Base-by-base conservation (phyloP, 2,329 filamentous ascomycete species). In the Neurospora crassa region DNA sequence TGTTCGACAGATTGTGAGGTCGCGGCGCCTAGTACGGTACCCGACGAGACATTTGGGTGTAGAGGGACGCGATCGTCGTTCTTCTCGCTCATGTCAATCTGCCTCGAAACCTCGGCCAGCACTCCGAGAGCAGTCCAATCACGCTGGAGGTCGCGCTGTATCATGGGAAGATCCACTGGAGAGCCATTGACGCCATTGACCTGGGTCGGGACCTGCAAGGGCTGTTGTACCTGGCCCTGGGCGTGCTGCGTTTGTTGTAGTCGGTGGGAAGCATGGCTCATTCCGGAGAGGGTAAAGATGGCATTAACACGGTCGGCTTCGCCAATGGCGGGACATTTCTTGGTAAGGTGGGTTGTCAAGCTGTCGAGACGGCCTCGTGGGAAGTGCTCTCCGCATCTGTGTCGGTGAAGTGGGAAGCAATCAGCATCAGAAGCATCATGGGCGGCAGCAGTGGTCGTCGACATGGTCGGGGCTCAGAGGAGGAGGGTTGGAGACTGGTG, bases 361-460 rank as follows among this genome's bases (percentile, higher is more conserved):
- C 89, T 92, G 78, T 97, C 94, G 77, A 93, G 91, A 73, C 94
- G 89, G 73, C 94, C 94, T 79, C 97, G 97, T 74, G 93, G 92
- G 74, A 97, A 97, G 80, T 92, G 91, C 81, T 96, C 92, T 75
- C 93, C 93, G 80, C 93, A 97, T 67, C 76, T 77, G 73, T 68
- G 67, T 42, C 43, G 34, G 67, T 37, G 37, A 37, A 67, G 41
- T 16, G 53, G 20, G 53, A 40, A 20, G 41, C 10, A 42, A 29
- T 68, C 34, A 68, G 40, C 40, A 63, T 42, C 16, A 68, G 40
- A 24, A 47, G 63, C n/a, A 68, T 42, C 20, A 37, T 59, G 42
- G 40, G 16, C 14, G 12, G 68, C 34, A 53, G 42, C 10, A 45
- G 42, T 67, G 72, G 70, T 43, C 40, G 20, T 18, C n/a, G 40